Evolutionary conservation across 768 basidiomycete genomes (phyloP).

Genomic region (Pleurotus cornucopiae): DNA sequence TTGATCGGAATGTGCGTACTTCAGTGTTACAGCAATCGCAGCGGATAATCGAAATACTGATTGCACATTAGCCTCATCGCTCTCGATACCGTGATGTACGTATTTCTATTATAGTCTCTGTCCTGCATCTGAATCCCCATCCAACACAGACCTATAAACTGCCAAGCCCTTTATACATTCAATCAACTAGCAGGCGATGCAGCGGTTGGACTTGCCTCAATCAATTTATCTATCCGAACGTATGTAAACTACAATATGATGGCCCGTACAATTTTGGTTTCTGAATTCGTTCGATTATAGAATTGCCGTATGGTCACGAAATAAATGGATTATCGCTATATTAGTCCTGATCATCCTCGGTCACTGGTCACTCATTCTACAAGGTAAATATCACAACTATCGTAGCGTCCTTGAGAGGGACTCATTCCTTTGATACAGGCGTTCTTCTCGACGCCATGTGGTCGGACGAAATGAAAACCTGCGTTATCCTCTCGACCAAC

Average conservation of each 20-base stretch:
- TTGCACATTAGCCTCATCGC: slow-evolving; percentile 39
- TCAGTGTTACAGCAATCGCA: slow-evolving; percentile 27
- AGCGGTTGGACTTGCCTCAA: slow-evolving; percentile 44
- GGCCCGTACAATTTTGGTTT: not conserved
- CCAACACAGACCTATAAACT: slow-evolving; percentile 46
- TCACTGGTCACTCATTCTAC: slow-evolving; percentile 68
- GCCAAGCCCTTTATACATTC: slow-evolving; percentile 61
- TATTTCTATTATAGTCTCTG: not conserved
- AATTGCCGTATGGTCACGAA: slow-evolving; percentile 66
- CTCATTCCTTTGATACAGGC: slow-evolving; percentile 27
- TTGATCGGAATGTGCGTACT: slow-evolving; percentile 62
- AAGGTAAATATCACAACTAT: slow-evolving; percentile 32
- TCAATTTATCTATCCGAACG: slow-evolving; percentile 49
- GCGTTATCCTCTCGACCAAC: slow-evolving; percentile 55
- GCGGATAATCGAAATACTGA: not conserved
- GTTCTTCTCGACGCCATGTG: slow-evolving; percentile 56
- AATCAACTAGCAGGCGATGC: slow-evolving; percentile 44
- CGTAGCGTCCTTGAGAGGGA: not conserved
- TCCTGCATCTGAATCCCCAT: not conserved
- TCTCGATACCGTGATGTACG: slow-evolving; percentile 43
- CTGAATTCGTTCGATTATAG: not conserved
- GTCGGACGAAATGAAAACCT: slow-evolving; percentile 36
- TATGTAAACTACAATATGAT: slow-evolving; percentile 24
- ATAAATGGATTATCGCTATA: slow-evolving; percentile 43
- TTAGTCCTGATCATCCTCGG: slow-evolving; percentile 58